phyloP scores from a whole-genome alignment of 306 rosid species.

The Oemleria cerasiformis region DNA sequence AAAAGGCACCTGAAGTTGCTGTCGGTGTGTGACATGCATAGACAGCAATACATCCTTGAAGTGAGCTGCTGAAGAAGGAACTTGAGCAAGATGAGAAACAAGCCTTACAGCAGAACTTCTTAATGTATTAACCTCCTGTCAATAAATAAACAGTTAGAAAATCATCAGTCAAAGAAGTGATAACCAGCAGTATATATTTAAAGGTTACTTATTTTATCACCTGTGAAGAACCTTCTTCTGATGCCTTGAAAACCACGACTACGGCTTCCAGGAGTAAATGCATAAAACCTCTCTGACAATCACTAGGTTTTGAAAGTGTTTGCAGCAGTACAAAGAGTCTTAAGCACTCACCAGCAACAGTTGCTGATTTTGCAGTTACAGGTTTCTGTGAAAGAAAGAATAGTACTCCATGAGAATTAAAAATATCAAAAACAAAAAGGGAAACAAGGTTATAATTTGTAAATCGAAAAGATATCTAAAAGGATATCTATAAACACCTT shows the following conservation, averaged over 20 bases:
- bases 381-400: constrained; percentile 56
- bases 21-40: constrained; percentile 82
- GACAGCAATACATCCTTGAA: constrained; percentile 85
- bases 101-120: constrained; percentile 67
- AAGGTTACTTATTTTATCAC: constrained; percentile 40
- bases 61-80: constrained; percentile 78
- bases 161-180: constrained; percentile 10
- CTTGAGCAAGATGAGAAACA: constrained; percentile 91
- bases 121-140: constrained; percentile 71
- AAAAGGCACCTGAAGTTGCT: constrained; percentile 77
- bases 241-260: constrained; percentile 61
- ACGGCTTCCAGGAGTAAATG: constrained; percentile 73
- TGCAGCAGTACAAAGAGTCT: constrained; percentile 76
- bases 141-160: constrained; percentile 29
- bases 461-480: not conserved
- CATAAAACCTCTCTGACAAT: constrained; percentile 64
- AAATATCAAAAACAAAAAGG: constrained; percentile 13
- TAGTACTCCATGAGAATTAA: constrained; percentile 26
- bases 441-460: constrained; percentile 12
- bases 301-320: constrained; percentile 53
- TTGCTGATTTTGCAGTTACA: constrained; percentile 66
- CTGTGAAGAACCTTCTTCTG: constrained; percentile 55
- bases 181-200: not conserved
- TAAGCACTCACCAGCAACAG: constrained; percentile 67
- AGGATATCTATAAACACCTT: constrained; percentile 46